phyloP scores from a whole-genome alignment of 2,329 filamentous ascomycete genomes.

The Albophoma yamanashiensis region DNA sequence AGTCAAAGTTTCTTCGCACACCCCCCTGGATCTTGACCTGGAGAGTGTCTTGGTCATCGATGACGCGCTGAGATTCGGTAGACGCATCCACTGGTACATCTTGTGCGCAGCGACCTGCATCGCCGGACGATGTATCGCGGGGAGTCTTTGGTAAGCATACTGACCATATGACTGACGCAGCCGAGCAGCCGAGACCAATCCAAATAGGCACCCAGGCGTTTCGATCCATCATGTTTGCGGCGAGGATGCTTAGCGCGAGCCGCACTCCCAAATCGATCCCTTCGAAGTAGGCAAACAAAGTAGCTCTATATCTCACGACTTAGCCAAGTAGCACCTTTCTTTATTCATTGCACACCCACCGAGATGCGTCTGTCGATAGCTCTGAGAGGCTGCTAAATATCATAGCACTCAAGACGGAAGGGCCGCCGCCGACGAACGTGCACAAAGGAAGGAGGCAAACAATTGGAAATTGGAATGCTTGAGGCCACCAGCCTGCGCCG shows the following conservation, averaged over 20 bases:
- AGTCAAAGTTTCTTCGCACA: background rate
- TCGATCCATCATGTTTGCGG: background rate
- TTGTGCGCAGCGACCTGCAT: background rate
- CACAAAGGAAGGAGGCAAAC: background rate
- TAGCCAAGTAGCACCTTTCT: background rate
- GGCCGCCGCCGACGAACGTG: slow-evolving; percentile 1
- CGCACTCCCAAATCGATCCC: background rate
- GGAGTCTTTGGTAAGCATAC: background rate
- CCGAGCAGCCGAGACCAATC: background rate
- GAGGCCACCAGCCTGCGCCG: background rate
- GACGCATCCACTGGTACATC: background rate
- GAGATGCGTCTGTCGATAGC: background rate
- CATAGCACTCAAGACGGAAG: background rate
- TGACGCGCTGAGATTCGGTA: background rate
- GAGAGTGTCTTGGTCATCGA: background rate
- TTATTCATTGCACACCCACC: background rate
- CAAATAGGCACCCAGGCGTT: background rate
- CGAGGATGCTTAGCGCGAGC: background rate
- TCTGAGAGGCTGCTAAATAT: background rate
- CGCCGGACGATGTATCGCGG: background rate
- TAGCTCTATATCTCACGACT: background rate
- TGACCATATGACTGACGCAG: background rate
- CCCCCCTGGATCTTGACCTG: background rate
- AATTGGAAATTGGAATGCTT: background rate
- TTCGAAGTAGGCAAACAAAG: background rate